Base-by-base conservation (phyloP, 2,329 filamentous ascomycete species). In the Coleophoma eucalyptorum region DNA sequence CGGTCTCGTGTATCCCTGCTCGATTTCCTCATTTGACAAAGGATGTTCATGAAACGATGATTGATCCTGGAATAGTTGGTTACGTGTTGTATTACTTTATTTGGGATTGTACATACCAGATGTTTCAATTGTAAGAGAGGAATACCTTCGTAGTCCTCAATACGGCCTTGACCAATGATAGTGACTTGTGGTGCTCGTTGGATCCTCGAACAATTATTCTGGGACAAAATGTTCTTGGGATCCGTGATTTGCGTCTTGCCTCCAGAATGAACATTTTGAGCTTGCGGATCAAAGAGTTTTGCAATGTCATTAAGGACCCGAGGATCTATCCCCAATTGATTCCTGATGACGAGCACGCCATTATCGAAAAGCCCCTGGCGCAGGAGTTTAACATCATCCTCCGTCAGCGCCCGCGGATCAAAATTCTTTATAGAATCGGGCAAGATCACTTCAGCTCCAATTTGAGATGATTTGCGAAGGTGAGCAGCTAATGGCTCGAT, bases 1-100 rank as follows among this genome's bases (percentile, higher is more conserved):
- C 2, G 58, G 58, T 16, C 62, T 53, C 6, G 63, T 66, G 19
- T 57, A 53, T n/a, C 61, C 59, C 33, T 57, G 33, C 2, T 18
- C 46, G 6, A 60, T 15, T 20, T 56, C 50, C 13, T 61, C 54
- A 41, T 51, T 32, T 18, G 32, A 43, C 15, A 57, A 34, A 13
- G 43, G 46, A 3, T 34, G 34, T 15, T 20, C 49, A 35, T 54
- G 52, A 40, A 56, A 56, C 12, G 48, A 38, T 16, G 38, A 40
- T n/a, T 38, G 43, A 31, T 56, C 31, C 46, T 49, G 21, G 3
- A n/a, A 26, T 26, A 7, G 4, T 26, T 26, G 6, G 26, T 26
- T 26, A 26, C 26, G 26, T 26, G 26, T 7, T 5, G 2, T 26
- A 26, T 8, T 26, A 26, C 26, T 26, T 26, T 7, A 6, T 26